phyloP scores from a whole-genome alignment of 179 eudicot species.

The Amaranthus tricolor region DNA sequence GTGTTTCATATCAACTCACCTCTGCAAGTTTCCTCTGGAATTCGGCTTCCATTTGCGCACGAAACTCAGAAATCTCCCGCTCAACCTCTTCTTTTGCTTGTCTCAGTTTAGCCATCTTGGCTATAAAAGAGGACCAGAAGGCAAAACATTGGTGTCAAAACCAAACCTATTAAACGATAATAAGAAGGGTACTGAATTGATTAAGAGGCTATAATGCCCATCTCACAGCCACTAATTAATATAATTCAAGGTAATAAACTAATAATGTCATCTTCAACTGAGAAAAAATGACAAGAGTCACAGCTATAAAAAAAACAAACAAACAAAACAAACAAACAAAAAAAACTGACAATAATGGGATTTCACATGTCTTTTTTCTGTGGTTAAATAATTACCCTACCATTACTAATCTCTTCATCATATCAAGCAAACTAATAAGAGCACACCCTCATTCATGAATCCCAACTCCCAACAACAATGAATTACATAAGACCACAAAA shows the following conservation, averaged over 20 bases:
- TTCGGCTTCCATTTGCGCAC: slow-evolving; percentile 81
- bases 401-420: neutral
- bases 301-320: neutral
- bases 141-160: neutral
- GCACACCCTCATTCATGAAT: neutral
- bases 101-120: slow-evolving; percentile 79
- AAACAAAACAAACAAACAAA: too few relatives aligned
- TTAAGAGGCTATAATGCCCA: neutral
- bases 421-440: neutral
- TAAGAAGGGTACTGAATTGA: neutral
- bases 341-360: neutral
- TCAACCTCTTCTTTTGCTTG: slow-evolving; percentile 98
- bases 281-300: neutral
- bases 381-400: neutral
- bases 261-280: neutral
- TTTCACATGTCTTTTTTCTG: neutral
- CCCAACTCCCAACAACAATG: neutral
- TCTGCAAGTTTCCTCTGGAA: slow-evolving; percentile 74
- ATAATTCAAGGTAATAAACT: neutral
- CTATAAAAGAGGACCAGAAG: slow-evolving; percentile 32
- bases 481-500: neutral
- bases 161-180: neutral
- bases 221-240: neutral
- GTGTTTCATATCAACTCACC: slow-evolving; percentile 38
- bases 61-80: slow-evolving; percentile 83